Base-by-base conservation (phyloP, 805 yeast species). In the Ogataea nakhonphanomensis region DNA sequence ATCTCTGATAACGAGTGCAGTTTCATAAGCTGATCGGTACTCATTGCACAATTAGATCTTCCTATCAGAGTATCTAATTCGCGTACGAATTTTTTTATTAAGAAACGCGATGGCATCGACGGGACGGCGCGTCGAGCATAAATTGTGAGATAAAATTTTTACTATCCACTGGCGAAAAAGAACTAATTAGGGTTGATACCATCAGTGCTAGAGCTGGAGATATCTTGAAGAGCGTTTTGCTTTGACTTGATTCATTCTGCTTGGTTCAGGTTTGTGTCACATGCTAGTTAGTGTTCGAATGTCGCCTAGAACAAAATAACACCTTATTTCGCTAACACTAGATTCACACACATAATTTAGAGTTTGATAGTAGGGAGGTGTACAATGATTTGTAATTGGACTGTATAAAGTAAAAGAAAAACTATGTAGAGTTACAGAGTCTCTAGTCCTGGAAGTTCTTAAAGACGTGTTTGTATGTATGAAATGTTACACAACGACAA, bases 261-360 rank as follows among this genome's bases (percentile, higher is more conserved):
- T 17, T 17, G 20, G 20, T 17, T 17, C 20, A 17, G 20, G 20
- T 17, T 12, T 23, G 31, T 20, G 41, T 41, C 43, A 22, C 17
- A 39, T 44, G 41, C 30, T 35, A 44, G 15, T 10, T 15, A 37
- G 36, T 29, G 10, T 25, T 26, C 39, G 35, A 31, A 17, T 20
- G 36, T 37, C 47, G 57, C 60, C 51, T 29, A 54, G 47, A 53
- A 13, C 31, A 43, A 28, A 30, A 32, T 10, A 6, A 36, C 47
- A 59, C 64, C 63, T 53, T 59, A 59, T 61, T 61, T 61, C 66
- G 66, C 66, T 61, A 61, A 61, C 66, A 59, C 66, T 61, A 58
- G 45, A 49, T 51, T 58, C 51, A 36, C 43, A 17, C 28, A 57
- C 51, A 57, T 61, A 61, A 51, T 55, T 54, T 61, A 58, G 66